Conservation (phyloP, 2,329 filamentous ascomycete species). For the Mariannaea elegans region DNA sequence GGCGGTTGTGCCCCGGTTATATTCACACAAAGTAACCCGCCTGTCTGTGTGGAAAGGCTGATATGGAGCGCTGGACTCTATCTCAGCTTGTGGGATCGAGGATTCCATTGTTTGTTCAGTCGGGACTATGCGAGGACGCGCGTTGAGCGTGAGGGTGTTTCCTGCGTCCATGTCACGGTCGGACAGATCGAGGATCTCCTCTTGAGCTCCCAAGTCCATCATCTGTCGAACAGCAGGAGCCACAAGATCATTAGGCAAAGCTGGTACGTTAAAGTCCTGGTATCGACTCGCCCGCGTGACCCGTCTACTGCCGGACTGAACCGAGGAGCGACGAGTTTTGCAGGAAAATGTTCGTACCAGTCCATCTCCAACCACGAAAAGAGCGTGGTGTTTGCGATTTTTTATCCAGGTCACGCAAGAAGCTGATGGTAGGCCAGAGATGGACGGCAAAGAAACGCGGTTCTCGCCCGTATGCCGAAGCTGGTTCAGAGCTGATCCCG, state of each 20-base stretch:
- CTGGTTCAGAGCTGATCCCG: constrained; percentile 74
- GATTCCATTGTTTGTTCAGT: constrained; percentile 62
- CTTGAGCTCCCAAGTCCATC: constrained; percentile 59
- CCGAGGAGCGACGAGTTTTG: constrained; percentile 63
- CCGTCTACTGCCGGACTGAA: constrained; percentile 59
- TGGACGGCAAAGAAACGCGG: constrained; percentile 72
- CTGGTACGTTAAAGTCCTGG: constrained; percentile 73
- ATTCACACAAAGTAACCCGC: constrained; percentile 81
- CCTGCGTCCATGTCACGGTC: constrained; percentile 63
- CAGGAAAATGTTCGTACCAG: constrained; percentile 72
- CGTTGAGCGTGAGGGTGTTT: constrained; percentile 62
- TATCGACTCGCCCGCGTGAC: constrained; percentile 65
- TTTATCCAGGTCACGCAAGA: constrained; percentile 73
- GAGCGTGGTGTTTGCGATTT: constrained; percentile 66
- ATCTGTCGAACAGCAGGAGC: constrained; percentile 65
- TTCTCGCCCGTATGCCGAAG: constrained; percentile 80
- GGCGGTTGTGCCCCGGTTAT: constrained; percentile 50
- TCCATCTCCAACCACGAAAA: constrained; percentile 73
- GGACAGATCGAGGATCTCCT: constrained; percentile 63
- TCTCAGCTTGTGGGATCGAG: constrained; percentile 81
- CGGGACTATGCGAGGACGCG: constrained; percentile 46
- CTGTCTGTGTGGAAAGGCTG: constrained; percentile 95
- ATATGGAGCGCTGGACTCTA: constrained; percentile 94
- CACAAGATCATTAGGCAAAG: constrained; percentile 67
- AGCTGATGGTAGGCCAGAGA: constrained; percentile 61